Evolutionary conservation across 768 basidiomycete genomes (phyloP), one percentile per base, ranked within the genome.

Genomic region (Strobilomyces echinocephalus): DNA sequence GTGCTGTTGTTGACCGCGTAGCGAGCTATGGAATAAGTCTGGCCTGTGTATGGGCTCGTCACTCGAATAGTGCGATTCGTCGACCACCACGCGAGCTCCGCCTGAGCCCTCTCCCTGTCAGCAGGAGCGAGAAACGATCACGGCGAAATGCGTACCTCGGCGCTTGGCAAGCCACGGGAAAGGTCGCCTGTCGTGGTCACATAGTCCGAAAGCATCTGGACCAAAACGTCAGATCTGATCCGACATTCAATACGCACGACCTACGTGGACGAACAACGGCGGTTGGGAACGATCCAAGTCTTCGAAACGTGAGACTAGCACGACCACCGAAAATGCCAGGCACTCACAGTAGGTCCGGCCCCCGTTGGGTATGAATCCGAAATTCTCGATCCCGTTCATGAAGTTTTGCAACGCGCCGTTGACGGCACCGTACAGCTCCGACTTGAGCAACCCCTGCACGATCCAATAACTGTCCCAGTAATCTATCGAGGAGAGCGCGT

Each of bases 291-390:
- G 82, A 62, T 95, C 79, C 57, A 95, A 69, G 70, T 95, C 87
- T 88, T 41, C 24, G 21, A 2, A 8, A 16, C 20, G 52, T 62
- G 24, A 52, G 38, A 14, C 20, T 24, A 46, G 9, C 24, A 30
- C 16, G 15, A 7, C 2, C 7, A 50, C 0, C 14, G 16, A n/a
- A n/a, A n/a, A n/a, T n/a, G n/a, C n/a, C 3, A n/a, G 24, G 24
- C 24, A 24, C 72, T 53, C 61, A 86, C 87, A 97, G 63, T 97
- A 97, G 47, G 89, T 91, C 11, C 93, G 79, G 4, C 92, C 94
- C 8, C 95, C 95, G 62, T 97, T 97, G 2, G 95, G 95, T 57
- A 97, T 86, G 73, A 97, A 97, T 0, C 94, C 95, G 61, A 89
- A 82, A 21, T 67, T 65, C 38, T 87, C 82, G 43, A 97, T 74